phyloP scores from a whole-genome alignment of 176 grass and related monocot species.

The Juncus inflexus region DNA sequence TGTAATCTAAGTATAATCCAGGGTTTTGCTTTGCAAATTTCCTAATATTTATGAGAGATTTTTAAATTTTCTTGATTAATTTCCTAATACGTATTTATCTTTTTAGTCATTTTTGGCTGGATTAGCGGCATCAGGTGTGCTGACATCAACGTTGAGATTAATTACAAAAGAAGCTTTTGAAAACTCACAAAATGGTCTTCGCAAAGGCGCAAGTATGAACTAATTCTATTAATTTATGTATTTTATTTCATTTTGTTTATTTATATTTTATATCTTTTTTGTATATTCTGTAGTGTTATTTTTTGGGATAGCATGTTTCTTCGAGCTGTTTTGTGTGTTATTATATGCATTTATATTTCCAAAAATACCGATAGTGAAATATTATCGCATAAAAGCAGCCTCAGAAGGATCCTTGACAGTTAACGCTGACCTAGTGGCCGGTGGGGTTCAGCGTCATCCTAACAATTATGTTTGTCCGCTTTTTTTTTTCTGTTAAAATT shows the following conservation, averaged over 20 bases:
- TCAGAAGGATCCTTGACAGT: conserved; percentile 54
- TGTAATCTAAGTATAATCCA: neutral
- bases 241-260: too few relatives aligned
- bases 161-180: conserved; percentile 59
- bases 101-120: conserved; percentile 58
- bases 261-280: neutral
- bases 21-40: neutral
- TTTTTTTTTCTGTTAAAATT: neutral
- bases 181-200: conserved; percentile 57
- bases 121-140: conserved; percentile 51
- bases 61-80: too few relatives aligned
- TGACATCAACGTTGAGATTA: conserved; percentile 56
- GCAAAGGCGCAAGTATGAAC: conserved; percentile 58
- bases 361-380: conserved; percentile 53
- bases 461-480: conserved; percentile 7
- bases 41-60: too few relatives aligned
- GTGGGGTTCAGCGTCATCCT: conserved; percentile 30
- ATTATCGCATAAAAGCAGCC: conserved; percentile 59
- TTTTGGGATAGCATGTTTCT: conserved; percentile 51
- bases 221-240: neutral
- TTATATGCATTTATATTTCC: conserved; percentile 62
- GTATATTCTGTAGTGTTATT: conserved; percentile 48
- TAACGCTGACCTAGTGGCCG: conserved; percentile 56
- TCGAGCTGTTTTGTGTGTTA: conserved; percentile 51
- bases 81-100: too few relatives aligned